Evolutionary conservation across 495 filamentous ascomycete species (phyloP).

Genomic region (Physcia stellaris): DNA sequence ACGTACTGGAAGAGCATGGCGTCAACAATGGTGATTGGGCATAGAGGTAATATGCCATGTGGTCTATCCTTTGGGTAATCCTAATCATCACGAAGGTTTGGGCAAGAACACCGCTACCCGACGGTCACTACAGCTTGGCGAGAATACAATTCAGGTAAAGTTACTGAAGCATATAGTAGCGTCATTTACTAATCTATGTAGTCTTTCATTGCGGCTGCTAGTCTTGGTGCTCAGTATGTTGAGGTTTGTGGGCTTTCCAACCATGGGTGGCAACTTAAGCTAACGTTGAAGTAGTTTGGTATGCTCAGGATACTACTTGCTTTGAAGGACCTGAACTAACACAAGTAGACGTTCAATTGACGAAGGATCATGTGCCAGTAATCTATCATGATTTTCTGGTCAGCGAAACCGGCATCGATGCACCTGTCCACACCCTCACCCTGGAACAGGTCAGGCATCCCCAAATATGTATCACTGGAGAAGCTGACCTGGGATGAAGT

Average conservation of each 20-base stretch:
- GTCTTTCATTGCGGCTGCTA: constrained; percentile 93
- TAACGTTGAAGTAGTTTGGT: constrained; percentile 21
- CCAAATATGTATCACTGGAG: neutral
- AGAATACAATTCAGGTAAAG: constrained; percentile 71
- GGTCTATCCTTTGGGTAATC: no score
- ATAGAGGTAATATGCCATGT: constrained; percentile 41
- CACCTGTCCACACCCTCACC: constrained; percentile 87
- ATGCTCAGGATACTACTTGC: constrained; percentile 7
- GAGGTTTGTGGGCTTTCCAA: constrained; percentile 37
- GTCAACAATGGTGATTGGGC: constrained; percentile 83
- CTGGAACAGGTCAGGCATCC: constrained; percentile 50
- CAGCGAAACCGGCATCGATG: constrained; percentile 95
- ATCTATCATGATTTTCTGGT: constrained; percentile 99
- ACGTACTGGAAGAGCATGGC: constrained; percentile 90
- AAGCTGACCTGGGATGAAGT: constrained; percentile 25
- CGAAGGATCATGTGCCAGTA: constrained; percentile 95
- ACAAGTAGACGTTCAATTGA: constrained; percentile 83
- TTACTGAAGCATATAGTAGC: no score
- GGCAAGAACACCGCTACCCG: constrained; percentile 79
- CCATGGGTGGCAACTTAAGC: no score
- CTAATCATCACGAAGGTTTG: constrained; percentile 32
- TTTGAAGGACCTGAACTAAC: no score
- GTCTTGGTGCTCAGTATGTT: constrained; percentile 81
- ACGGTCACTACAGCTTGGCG: constrained; percentile 81
- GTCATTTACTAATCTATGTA: constrained; percentile 15